These are phyloP conservation scores for Auriscalpium vulgare DNA, from an alignment of 768 basidiomycete genomes.

Conservation along the genomic window DNA sequence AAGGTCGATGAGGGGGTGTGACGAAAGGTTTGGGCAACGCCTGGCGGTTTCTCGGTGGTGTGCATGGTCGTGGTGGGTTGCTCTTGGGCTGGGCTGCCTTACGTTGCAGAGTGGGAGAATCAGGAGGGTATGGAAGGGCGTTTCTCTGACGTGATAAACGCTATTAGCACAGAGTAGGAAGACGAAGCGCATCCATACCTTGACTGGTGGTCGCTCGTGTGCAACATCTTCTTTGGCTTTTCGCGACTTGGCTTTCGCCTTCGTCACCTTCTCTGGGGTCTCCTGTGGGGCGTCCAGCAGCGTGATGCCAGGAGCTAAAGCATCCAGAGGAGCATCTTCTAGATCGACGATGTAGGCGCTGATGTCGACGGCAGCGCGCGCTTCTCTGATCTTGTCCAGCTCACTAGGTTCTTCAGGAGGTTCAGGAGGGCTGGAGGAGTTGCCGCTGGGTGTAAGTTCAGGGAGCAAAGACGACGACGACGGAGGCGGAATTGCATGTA, in stretches of 20 bases:
- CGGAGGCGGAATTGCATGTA: not conserved
- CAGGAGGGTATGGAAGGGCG: slow-evolving; percentile 9
- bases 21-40: slow-evolving; percentile 6
- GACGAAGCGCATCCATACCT: not conserved
- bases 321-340: slow-evolving; percentile 14
- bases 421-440: slow-evolving; percentile 17
- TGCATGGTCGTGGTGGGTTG: not conserved
- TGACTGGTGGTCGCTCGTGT: not conserved
- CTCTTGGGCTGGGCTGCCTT: slow-evolving; percentile 2
- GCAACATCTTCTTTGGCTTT: slow-evolving; percentile 10
- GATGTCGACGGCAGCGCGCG: slow-evolving; percentile 9
- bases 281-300: not conserved
- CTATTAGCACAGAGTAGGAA: not conserved
- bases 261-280: not conserved
- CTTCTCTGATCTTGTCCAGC: not conserved
- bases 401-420: slow-evolving; percentile 5
- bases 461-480: slow-evolving; percentile 14
- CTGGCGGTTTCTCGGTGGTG: slow-evolving; percentile 3
- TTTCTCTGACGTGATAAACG: not conserved
- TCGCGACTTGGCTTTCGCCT: slow-evolving; percentile 10
- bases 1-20: slow-evolving; percentile 33
- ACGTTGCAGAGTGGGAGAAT: slow-evolving; percentile 13
- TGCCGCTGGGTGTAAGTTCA: slow-evolving; percentile 16
- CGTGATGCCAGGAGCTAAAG: slow-evolving; percentile 14
- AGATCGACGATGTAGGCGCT: slow-evolving; percentile 13